Evolutionary conservation across 2,329 filamentous ascomycete species (phyloP).

Genomic region (Calonectria leucothoes): DNA sequence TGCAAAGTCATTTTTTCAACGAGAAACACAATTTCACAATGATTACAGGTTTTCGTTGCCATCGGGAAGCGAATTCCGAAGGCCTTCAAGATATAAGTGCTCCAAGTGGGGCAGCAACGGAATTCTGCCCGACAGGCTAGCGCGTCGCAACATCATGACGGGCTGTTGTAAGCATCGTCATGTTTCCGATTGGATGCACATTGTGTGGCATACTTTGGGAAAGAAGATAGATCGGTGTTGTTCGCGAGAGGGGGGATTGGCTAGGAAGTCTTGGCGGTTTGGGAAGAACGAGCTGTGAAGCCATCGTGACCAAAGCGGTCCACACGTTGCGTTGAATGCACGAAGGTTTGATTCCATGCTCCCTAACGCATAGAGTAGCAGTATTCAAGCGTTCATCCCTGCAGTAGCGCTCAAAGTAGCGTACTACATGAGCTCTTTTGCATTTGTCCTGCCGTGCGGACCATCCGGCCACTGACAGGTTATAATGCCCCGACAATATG

Average conservation of each 20-base stretch:
- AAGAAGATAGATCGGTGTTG: not conserved
- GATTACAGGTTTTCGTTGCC: slow-evolving; percentile 9
- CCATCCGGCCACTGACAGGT: not conserved
- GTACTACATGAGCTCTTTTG: not conserved
- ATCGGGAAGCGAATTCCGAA: slow-evolving; percentile 23
- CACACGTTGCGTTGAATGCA: not conserved
- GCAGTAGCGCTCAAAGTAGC: not conserved
- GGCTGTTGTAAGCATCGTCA: not conserved
- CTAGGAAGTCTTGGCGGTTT: not conserved
- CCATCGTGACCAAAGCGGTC: not conserved
- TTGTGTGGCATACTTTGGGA: not conserved
- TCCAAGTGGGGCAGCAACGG: slow-evolving; percentile 21
- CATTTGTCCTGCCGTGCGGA: too few species aligned
- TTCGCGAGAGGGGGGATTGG: not conserved
- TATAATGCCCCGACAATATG: not conserved
- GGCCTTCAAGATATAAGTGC: slow-evolving; percentile 10
- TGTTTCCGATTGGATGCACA: not conserved
- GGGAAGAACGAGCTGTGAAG: not conserved
- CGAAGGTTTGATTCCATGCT: not conserved
- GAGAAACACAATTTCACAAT: not conserved
- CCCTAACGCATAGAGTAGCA: not conserved
- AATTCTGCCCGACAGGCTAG: slow-evolving; percentile 22
- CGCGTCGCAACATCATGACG: not conserved
- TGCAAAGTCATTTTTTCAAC: slow-evolving; percentile 23
- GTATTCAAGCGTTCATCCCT: not conserved